These are phyloP conservation scores for Trypanosoma platydactyli DNA, from an alignment of 208 protist species.

Conservation along the genomic window DNA sequence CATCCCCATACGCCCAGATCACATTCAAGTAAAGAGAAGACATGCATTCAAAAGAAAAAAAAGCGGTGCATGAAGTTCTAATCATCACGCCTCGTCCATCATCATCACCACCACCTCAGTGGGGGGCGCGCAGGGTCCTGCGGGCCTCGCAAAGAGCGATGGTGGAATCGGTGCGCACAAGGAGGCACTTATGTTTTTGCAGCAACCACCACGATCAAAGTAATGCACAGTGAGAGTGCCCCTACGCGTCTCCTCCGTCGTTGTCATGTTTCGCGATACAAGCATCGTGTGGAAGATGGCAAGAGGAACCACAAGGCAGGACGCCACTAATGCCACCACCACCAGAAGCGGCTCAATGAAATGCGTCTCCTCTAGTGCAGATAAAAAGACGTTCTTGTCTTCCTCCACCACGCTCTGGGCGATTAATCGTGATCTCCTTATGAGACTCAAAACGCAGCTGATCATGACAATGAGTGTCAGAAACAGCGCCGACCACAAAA, in stretches of 20 bases:
- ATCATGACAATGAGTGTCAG: constrained; percentile 46
- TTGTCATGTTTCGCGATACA: constrained; percentile 66
- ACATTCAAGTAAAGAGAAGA: no score
- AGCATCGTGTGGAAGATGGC: constrained; percentile 68
- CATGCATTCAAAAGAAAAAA: constrained; percentile 8
- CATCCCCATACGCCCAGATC: no score
- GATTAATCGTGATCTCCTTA: constrained; percentile 7
- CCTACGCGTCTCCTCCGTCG: constrained; percentile 40
- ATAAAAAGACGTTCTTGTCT: constrained; percentile 26
- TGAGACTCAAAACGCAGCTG: constrained; percentile 49
- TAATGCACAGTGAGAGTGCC: constrained; percentile 31
- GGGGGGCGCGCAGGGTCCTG: neutral
- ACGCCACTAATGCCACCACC: constrained; percentile 41
- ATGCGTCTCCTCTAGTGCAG: constrained; percentile 61
- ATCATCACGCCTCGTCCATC: neutral
- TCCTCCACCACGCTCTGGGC: neutral
- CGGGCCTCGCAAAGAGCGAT: constrained; percentile 8
- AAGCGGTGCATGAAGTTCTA: neutral
- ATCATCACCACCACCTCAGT: constrained; percentile 16
- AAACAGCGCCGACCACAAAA: constrained; percentile 57
- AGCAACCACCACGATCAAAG: constrained; percentile 55
- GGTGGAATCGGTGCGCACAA: constrained; percentile 19
- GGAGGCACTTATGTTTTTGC: constrained; percentile 42
- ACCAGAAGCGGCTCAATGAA: constrained; percentile 68
- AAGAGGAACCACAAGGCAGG: constrained; percentile 44